These are phyloP conservation scores for Penicillium silybi DNA, from an alignment of 495 filamentous ascomycete species.

Conservation along the genomic window DNA sequence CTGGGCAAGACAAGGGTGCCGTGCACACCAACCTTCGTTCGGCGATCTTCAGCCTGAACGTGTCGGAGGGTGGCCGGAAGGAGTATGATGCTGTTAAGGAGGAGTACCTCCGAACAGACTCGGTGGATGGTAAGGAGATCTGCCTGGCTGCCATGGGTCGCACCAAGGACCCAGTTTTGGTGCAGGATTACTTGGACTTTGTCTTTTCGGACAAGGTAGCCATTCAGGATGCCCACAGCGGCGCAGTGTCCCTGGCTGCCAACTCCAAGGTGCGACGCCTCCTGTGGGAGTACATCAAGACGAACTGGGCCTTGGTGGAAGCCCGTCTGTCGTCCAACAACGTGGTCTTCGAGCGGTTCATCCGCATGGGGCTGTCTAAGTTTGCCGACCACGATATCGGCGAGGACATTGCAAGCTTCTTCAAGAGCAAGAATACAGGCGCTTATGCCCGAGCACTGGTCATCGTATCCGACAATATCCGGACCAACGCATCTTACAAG, in stretches of 20 bases:
- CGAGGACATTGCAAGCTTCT: constrained; percentile 78
- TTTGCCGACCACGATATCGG: constrained; percentile 68
- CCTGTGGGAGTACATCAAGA: constrained; percentile 80
- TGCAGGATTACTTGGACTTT: constrained; percentile 68
- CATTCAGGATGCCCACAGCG: constrained; percentile 81
- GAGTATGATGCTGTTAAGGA: constrained; percentile 74
- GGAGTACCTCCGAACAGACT: constrained; percentile 74
- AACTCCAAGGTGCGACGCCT: constrained; percentile 66
- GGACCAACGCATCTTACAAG: constrained; percentile 72
- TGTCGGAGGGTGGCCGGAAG: constrained; percentile 60
- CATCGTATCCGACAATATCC: constrained; percentile 75
- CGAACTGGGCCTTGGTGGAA: constrained; percentile 68
- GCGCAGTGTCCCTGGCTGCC: constrained; percentile 62
- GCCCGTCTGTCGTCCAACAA: constrained; percentile 71
- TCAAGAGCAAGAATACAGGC: constrained; percentile 72
- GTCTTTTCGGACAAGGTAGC: constrained; percentile 75
- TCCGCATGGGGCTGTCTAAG: constrained; percentile 69
- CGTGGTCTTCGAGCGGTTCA: constrained; percentile 81
- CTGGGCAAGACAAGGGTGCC: constrained; percentile 59
- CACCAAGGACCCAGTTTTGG: constrained; percentile 62
- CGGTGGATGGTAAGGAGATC: constrained; percentile 87
- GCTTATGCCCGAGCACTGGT: constrained; percentile 76
- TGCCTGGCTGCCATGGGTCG: constrained; percentile 73
- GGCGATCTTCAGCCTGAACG: constrained; percentile 73
- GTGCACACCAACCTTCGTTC: constrained; percentile 76